Evolutionary conservation across 208 protist species (phyloP).

Genomic region (Angomonas ambiguus): DNA sequence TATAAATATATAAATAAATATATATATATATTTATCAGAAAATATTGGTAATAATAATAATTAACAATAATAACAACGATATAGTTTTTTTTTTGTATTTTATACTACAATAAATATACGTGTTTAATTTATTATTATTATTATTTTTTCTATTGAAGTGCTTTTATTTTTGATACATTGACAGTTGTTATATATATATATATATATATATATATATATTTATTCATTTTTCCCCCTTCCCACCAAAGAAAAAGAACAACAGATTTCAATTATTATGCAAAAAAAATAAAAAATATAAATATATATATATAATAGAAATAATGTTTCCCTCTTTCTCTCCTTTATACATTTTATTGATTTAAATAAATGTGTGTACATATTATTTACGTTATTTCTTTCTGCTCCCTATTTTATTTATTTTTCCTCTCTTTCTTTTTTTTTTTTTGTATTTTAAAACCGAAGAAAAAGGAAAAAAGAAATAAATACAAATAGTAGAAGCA

Average conservation of each 20-base stretch:
- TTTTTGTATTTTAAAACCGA: background rate
- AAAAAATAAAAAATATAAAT: constrained; percentile 17
- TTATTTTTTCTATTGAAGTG: constrained; percentile 4
- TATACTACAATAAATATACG: background rate
- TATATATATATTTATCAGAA: background rate
- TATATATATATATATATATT: constrained; percentile 11
- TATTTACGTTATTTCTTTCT: constrained; percentile 13
- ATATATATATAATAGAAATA: constrained; percentile 7
- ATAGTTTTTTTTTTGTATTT: background rate
- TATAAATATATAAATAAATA: background rate
- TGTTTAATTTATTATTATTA: constrained; percentile 15
- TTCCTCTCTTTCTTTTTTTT: constrained; percentile 13
- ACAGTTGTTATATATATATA: constrained; percentile 11
- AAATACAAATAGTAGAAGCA: background rate
- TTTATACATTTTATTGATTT: background rate
- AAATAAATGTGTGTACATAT: constrained; percentile 8
- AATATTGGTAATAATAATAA: constrained; percentile 8
- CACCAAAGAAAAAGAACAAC: no score
- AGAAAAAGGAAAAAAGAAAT: constrained; percentile 3
- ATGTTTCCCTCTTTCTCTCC: no score
- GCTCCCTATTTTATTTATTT: constrained; percentile 7
- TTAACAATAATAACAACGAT: background rate
- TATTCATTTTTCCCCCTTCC: constrained; percentile 1
- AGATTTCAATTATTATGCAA: constrained; percentile 10
- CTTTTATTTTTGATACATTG: background rate